Conservation (phyloP, 345 rosid genomes). For the Melastoma malabathricum region DNA sequence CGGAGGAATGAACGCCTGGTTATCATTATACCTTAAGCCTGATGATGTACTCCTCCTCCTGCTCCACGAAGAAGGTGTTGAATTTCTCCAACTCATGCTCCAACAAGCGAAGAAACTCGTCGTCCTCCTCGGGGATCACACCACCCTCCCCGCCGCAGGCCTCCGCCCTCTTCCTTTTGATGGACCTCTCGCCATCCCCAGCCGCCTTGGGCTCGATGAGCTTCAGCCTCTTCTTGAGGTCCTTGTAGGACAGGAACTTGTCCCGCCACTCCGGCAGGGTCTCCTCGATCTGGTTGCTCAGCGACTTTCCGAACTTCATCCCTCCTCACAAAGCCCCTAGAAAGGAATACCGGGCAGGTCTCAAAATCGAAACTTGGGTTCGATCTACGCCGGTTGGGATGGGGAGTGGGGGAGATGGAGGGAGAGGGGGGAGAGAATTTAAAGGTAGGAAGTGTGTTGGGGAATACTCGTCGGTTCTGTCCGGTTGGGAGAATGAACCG, state of each 20-base stretch:
- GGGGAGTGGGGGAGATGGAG: no score
- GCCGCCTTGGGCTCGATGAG: constrained; percentile 33
- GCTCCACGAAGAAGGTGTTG: constrained; percentile 75
- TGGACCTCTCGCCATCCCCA: constrained; percentile 29
- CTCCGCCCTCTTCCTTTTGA: constrained; percentile 46
- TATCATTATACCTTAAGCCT: constrained; percentile 49
- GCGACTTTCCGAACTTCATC: constrained; percentile 94
- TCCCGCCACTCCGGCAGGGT: constrained; percentile 92
- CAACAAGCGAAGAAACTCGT: constrained; percentile 49
- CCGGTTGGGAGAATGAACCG: background rate
- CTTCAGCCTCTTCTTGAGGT: constrained; percentile 76
- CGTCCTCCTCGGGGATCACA: constrained; percentile 53
- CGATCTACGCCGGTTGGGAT: no score
- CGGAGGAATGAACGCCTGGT: background rate
- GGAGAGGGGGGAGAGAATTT: constrained; percentile 9
- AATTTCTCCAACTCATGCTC: constrained; percentile 90
- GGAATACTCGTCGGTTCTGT: constrained; percentile 51
- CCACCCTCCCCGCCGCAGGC: constrained; percentile 12
- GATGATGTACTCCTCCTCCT: constrained; percentile 96
- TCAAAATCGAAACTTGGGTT: no score
- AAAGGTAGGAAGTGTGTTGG: constrained; percentile 13
- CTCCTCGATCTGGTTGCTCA: constrained; percentile 92
- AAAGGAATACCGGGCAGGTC: no score
- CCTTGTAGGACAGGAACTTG: constrained; percentile 92
- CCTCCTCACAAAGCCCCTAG: background rate